Conservation (phyloP, 1,284 basidiomycete species). For the Melampsora americana region DNA sequence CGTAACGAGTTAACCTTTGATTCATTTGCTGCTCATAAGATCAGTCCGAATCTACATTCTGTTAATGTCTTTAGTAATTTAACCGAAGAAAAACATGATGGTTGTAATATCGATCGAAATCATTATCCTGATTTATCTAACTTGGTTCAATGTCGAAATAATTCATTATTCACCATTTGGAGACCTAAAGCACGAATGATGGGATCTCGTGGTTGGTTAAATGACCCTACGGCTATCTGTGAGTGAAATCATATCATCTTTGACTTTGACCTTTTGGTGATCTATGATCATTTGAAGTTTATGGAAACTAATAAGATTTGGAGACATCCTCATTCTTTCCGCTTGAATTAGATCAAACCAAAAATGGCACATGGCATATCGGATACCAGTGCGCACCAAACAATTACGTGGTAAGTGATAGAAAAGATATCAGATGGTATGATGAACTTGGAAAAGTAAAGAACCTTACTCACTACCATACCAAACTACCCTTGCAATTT, state of each 20-base stretch:
- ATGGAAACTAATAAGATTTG: not conserved
- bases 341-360: constrained; percentile 25
- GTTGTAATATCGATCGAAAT: constrained; percentile 24
- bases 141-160: constrained; percentile 47
- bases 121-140: constrained; percentile 35
- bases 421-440: no score
- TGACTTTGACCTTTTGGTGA: not conserved
- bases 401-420: constrained; percentile 21
- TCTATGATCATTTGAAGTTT: not conserved
- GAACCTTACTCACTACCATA: not conserved
- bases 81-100: constrained; percentile 4
- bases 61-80: not conserved
- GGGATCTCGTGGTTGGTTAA: constrained; percentile 49
- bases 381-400: constrained; percentile 49
- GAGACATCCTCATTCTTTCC: not conserved
- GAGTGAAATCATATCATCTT: constrained; percentile 21
- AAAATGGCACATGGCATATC: constrained; percentile 46
- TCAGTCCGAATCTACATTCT: constrained; percentile 5
- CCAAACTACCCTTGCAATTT: no score
- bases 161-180: constrained; percentile 47
- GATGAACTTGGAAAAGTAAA: not conserved
- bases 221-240: constrained; percentile 48
- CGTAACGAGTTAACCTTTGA: not conserved
- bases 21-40: not conserved
- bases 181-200: constrained; percentile 48